A percentile compares a stretch with the other conserved stretches of the same genome.
Evolutionary conservation across 225 moss, liverwort and hornwort genomes (phyloP).

Genomic region (Pseudisothecium myosuroides): DNA sequence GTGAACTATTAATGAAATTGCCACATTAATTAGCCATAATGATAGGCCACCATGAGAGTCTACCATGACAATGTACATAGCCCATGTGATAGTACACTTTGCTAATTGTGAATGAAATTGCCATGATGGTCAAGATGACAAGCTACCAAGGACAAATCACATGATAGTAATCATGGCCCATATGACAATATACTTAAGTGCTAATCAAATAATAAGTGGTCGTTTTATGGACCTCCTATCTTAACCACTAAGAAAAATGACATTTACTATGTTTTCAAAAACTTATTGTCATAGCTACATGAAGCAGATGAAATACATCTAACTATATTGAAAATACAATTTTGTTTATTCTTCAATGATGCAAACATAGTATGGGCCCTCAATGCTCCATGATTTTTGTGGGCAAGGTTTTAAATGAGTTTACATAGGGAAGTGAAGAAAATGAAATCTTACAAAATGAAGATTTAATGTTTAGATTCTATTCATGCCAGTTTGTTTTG

Average conservation of each 20-base stretch:
- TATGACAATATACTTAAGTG: background rate
- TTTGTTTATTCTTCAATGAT: background rate
- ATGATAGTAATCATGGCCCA: no score
- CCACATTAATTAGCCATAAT: rapidly evolving
- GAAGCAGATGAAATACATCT: background rate
- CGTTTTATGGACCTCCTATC: background rate
- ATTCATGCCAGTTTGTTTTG: no score
- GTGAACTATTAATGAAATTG: no score
- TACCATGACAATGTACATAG: no score
- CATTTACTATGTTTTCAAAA: background rate
- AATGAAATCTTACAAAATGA: background rate
- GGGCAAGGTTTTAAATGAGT: background rate
- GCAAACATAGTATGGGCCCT: rapidly evolving
- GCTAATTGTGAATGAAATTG: no score
- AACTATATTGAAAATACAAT: background rate
- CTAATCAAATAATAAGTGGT: rapidly evolving
- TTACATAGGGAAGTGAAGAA: background rate
- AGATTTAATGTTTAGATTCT: background rate
- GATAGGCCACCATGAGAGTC: no score
- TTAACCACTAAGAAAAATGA: rapidly evolving
- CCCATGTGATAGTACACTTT: no score
- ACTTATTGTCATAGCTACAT: background rate
- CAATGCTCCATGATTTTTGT: background rate
- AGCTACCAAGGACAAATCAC: rapidly evolving
- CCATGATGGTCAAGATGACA: no score